Evolutionary conservation across 2,329 filamentous ascomycete species (phyloP), one percentile per base, ranked within the genome.

Genomic region (Sporothrix brasiliensis): DNA sequence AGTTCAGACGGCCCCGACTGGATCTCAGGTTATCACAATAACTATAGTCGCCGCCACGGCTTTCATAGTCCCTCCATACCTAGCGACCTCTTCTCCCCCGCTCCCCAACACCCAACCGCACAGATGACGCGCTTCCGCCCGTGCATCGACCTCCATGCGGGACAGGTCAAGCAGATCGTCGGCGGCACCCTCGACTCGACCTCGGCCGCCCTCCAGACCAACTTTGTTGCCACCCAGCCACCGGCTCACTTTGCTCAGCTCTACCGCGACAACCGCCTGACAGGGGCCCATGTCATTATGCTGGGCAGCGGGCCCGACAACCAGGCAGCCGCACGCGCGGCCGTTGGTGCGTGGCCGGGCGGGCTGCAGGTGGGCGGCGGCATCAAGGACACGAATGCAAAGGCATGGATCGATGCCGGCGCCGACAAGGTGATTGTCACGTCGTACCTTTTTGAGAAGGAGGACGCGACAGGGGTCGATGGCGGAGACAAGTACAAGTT

Each of bases 371-470:
- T 98, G 67, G 95, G 95, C 49, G 95, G 95, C n/a, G 95, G 95
- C 13, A 94, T 99, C 78, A 94, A 86, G 66, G 92, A 96, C 78
- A 80, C 84, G 78, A 98, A 98, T 81, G 94, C 94, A 16, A 84
- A 82, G 76, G 84, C 89, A 77, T 99, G 95, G 95, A 90, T 99
- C 76, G 90, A 92, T 67, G 87, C 87, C 71, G 95, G 95, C 16
- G 95, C 95, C 67, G 91, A 92, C 79, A 97, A 94, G 90, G 92
- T 98, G 76, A 97, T 99, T 78, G 92, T 99, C 78, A 99, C 95
- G 71, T 97, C 94, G 10, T 97, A 90, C 79, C 89, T 99, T 21
- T 99, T 99, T 79, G 94, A 93, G 2, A 86, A 88, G 19, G 60
- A 50, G 16, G 53, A 27, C 5, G 39, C 27, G 27, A 5, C 19